Base-by-base conservation (phyloP, 164 flowering plant genomes). In the Protea cynaroides region DNA sequence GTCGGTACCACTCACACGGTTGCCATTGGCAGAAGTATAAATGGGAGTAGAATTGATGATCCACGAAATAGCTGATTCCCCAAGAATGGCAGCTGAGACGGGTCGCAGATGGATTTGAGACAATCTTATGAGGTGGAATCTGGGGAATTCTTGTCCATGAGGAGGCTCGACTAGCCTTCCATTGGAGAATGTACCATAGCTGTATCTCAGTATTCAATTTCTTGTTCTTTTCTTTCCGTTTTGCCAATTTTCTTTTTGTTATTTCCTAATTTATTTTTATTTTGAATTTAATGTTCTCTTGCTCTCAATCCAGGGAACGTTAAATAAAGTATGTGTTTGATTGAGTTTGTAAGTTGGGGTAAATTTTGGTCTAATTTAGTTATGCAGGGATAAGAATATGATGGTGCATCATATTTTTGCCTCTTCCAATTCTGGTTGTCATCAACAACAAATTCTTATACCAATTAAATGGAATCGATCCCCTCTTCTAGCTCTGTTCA, bases 161-260 rank as follows among this genome's bases (percentile, higher is more conserved):
- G 25, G 22, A 22, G 40, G 50, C n/a, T 69, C 49, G 19, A 34
- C 14, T 51, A 21, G 53, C 38, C 55, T 38, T 22, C 8, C 44
- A 13, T 29, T 29, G 21, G 24, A 25, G 56, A 59, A 56, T 72
- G 75, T 72, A 62, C 38, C 64, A 72, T 72, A 59, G 71, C 34
- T 64, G 63, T 72, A 58, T 29, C 59, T 25, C 56, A 14, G 34
- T 8, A 40, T 29, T 29, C 4, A 1, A 29, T 29, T 1, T 29
- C 34, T 29, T 29, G 1, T 4, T 29, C 1, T 29, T 29, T 29
- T 29, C 4, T 29, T 29, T 4, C 34, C 1, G 34, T 29, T 1
- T 1, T 29, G 4, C 4, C 4, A 1, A 29, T 29, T 15, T 43
- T 7, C 25, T 4, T 53, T 60, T 54, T 8, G 18, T 29, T 59